Percentiles rank a stretch among this genome's conserved stretches.
Evolutionary conservation across 495 filamentous ascomycete species (phyloP).

Genomic region (Lasiosphaeris hirsuta): DNA sequence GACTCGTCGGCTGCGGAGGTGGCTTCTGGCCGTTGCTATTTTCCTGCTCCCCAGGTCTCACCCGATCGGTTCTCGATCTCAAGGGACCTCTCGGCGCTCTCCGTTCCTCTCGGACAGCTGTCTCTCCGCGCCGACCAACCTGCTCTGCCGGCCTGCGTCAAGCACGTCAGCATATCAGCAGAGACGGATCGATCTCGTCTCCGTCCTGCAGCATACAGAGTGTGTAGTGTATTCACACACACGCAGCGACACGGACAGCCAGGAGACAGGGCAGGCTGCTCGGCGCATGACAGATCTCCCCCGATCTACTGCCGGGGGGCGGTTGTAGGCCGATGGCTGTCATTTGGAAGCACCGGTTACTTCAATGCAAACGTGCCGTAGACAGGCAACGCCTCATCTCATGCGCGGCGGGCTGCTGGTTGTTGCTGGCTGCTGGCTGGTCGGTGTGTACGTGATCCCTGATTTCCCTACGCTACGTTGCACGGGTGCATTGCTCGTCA

Average conservation of each 20-base stretch:
- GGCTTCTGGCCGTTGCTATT: not conserved
- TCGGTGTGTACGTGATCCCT: not conserved
- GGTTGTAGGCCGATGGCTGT: not conserved
- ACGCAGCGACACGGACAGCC: slow-evolving; percentile 1
- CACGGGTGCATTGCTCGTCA: no score
- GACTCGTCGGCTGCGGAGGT: not conserved
- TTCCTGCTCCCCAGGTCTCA: no score
- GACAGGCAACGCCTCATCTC: not conserved
- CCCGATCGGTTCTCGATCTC: not conserved
- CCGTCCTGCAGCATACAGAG: not conserved
- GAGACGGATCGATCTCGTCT: no score
- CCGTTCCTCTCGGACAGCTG: not conserved
- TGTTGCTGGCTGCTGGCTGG: no score
- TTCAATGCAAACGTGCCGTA: slow-evolving; percentile 4
- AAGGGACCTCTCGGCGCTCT: not conserved
- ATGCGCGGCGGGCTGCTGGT: slow-evolving; percentile 1
- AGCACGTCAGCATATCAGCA: no score
- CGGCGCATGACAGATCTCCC: slow-evolving; percentile 11
- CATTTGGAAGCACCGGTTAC: not conserved
- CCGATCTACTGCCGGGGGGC: slow-evolving; percentile 10
- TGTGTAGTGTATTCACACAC: no score
- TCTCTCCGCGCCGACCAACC: no score
- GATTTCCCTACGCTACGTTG: not conserved
- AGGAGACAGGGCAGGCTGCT: not conserved
- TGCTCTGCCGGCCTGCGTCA: no score